These are phyloP conservation scores for Trichoderma gracile DNA, from an alignment of 2,329 filamentous ascomycete species.

Conservation along the genomic window DNA sequence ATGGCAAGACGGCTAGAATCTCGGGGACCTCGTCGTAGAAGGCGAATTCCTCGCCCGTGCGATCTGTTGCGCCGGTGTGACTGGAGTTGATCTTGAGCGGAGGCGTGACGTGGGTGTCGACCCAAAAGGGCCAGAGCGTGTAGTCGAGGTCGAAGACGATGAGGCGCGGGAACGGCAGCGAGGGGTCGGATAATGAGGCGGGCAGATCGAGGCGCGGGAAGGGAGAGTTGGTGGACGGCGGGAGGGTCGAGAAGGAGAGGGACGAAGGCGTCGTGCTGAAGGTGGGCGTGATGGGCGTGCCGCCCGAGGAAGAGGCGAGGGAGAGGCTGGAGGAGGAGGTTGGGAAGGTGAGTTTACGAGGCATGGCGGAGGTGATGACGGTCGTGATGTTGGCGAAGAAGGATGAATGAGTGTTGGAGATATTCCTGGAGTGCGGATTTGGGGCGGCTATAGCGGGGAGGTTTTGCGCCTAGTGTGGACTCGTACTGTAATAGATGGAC, in stretches of 20 bases:
- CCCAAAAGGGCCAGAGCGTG: conserved; percentile 98
- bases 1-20: conserved; percentile 61
- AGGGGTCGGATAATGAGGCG: conserved; percentile 50
- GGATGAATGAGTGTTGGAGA: neutral
- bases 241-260: conserved; percentile 5
- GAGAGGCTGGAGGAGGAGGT: conserved; percentile 28
- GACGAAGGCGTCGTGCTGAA: conserved; percentile 29
- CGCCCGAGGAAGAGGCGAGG: conserved; percentile 29
- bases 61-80: conserved; percentile 51
- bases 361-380: neutral
- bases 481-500: no score
- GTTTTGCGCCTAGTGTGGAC: no score
- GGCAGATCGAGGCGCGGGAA: conserved; percentile 36
- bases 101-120: conserved; percentile 84
- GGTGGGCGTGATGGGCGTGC: conserved; percentile 38
- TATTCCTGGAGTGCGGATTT: neutral
- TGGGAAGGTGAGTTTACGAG: conserved; percentile 19
- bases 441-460: conserved; percentile 1
- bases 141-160: conserved; percentile 97
- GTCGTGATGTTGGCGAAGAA: neutral
- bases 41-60: conserved; percentile 63
- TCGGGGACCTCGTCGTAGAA: conserved; percentile 71
- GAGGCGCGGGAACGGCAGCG: conserved; percentile 72
- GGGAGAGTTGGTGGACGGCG: conserved; percentile 12
- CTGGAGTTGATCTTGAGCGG: conserved; percentile 60